These are phyloP conservation scores for Calonectria honghensis DNA, from an alignment of 2,329 filamentous ascomycete species.

Conservation along the genomic window DNA sequence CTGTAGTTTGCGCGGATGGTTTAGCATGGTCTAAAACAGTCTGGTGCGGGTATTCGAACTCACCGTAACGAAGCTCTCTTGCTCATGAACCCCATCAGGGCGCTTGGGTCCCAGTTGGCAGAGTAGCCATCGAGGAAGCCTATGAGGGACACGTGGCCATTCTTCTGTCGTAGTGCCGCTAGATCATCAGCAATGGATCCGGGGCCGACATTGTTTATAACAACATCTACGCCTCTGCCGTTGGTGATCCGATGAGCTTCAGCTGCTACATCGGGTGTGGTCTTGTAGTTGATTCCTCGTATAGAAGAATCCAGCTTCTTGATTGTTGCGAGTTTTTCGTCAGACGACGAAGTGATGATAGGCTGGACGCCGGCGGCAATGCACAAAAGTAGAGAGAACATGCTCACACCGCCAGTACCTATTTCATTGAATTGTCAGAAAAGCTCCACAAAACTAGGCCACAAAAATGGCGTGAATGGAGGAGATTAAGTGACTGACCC, in stretches of 20 bases:
- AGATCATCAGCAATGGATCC: conserved; percentile 48
- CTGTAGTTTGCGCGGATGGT: background rate
- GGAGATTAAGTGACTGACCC: background rate
- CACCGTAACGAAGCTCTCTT: conserved; percentile 27
- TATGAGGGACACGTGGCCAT: background rate
- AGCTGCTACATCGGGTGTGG: conserved; percentile 19
- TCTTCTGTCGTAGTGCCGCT: conserved; percentile 14
- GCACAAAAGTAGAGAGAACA: conserved; percentile 52
- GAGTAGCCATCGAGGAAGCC: conserved; percentile 21
- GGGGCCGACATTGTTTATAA: conserved; percentile 54
- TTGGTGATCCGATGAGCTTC: conserved; percentile 48
- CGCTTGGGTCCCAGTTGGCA: conserved; percentile 23
- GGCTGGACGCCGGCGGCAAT: conserved; percentile 50
- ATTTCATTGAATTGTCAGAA: background rate
- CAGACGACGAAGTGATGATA: conserved; percentile 57
- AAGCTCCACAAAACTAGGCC: background rate
- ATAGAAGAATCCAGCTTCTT: conserved; percentile 46
- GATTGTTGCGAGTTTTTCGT: conserved; percentile 51
- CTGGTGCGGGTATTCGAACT: background rate
- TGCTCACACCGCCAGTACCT: conserved; percentile 52
- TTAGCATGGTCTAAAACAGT: background rate
- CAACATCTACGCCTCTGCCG: conserved; percentile 53
- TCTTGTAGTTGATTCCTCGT: conserved; percentile 53
- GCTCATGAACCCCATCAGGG: background rate
- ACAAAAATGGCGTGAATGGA: background rate